phyloP scores from a whole-genome alignment of 352 stramenopile species.

The Phytophthora hybrid region DNA sequence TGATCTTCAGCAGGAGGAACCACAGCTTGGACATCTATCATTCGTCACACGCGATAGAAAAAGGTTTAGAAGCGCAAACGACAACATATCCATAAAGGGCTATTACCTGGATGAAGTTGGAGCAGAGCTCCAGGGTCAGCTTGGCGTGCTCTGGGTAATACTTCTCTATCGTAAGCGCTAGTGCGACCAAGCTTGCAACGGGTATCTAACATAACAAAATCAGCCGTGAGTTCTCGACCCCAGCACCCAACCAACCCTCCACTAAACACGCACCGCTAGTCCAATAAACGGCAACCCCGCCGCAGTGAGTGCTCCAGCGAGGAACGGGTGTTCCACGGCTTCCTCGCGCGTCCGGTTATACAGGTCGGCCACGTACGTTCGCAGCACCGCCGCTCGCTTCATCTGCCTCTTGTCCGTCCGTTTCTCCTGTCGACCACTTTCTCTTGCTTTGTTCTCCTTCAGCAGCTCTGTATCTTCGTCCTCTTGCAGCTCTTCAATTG shows the following conservation, averaged over 20 bases:
- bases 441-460: slow-evolving; percentile 17
- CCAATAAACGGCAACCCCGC: slow-evolving; percentile 80
- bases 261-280: slow-evolving; percentile 57
- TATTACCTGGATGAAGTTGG: slow-evolving; percentile 77
- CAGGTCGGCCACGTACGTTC: slow-evolving; percentile 59
- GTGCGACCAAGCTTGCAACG: slow-evolving; percentile 69
- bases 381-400: slow-evolving; percentile 46
- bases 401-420: slow-evolving; percentile 15
- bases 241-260: not conserved
- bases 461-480: slow-evolving; percentile 24
- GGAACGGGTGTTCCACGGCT: slow-evolving; percentile 64
- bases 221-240: not conserved
- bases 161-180: slow-evolving; percentile 80
- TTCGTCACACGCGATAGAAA: not conserved
- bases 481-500: slow-evolving; percentile 73
- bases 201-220: slow-evolving; percentile 56
- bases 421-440: not conserved
- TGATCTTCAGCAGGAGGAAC: slow-evolving; percentile 82
- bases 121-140: slow-evolving; percentile 70
- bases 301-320: slow-evolving; percentile 66
- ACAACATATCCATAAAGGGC: not conserved
- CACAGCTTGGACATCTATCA: slow-evolving; percentile 83
- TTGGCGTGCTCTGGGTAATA: slow-evolving; percentile 82
- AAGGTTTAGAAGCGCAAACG: not conserved
- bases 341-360: slow-evolving; percentile 48